Conservation (phyloP, 345 rosid species). For the Crucihimalaya himalaica region DNA sequence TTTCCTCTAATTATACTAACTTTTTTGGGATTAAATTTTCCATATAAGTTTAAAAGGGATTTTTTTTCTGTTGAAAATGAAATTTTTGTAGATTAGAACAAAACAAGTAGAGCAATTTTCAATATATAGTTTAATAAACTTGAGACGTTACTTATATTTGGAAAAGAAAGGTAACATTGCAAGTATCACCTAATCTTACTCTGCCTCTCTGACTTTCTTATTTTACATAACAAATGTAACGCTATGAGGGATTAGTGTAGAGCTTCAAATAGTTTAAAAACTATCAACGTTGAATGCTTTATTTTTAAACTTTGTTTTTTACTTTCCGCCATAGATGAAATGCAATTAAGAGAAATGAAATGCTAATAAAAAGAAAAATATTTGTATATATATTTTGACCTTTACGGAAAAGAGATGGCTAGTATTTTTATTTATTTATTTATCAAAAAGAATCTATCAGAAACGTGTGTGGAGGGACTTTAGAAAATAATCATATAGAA, state of each 20-base stretch:
- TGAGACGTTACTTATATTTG: conserved; percentile 32
- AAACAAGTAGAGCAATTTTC: neutral
- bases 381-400: conserved; percentile 27
- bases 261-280: neutral
- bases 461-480: conserved; percentile 37
- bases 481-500: neutral
- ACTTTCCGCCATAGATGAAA: neutral
- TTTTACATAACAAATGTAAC: conserved; percentile 21
- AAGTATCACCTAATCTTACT: conserved; percentile 23
- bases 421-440: neutral
- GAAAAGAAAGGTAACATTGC: conserved; percentile 35
- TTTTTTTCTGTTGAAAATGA: conserved; percentile 3
- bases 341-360: conserved; percentile 14
- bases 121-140: neutral
- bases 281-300: neutral
- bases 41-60: neutral
- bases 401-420: conserved; percentile 40
- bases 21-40: neutral
- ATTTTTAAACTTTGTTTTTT: neutral
- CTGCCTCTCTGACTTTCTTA: conserved; percentile 35
- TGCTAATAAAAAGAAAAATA: neutral
- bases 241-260: no score
- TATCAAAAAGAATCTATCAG: conserved; percentile 15
- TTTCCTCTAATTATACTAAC: neutral
- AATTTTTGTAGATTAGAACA: neutral